phyloP scores from a whole-genome alignment of 176 grass and related monocot genomes.

The Typha latifolia region DNA sequence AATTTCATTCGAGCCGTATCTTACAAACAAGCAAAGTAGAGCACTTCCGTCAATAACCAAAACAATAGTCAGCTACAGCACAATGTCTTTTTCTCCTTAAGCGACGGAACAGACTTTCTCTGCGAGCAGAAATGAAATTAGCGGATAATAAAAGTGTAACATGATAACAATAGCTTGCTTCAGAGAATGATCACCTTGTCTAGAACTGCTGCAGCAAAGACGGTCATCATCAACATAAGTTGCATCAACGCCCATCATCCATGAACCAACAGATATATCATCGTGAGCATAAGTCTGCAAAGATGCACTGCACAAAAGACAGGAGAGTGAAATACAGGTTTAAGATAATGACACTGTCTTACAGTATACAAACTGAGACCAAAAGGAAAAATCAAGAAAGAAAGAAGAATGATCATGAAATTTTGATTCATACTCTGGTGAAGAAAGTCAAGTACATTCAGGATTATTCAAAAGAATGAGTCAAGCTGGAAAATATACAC shows the following conservation, averaged over 20 bases:
- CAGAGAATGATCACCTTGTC: conserved; percentile 48
- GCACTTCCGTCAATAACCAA: not conserved
- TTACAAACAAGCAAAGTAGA: no score
- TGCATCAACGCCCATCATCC: conserved; percentile 95
- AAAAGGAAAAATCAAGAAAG: not conserved
- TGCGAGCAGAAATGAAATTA: conserved; percentile 11
- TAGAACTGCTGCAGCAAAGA: conserved; percentile 72
- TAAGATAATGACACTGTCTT: not conserved
- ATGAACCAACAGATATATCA: conserved; percentile 84
- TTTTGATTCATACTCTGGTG: not conserved
- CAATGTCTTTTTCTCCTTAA: conserved; percentile 9
- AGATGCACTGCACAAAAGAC: conserved; percentile 43
- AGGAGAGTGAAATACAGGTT: not conserved
- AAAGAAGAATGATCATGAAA: not conserved
- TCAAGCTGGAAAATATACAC: no score
- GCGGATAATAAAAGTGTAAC: not conserved
- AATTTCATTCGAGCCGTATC: not conserved
- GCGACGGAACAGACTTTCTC: conserved; percentile 47
- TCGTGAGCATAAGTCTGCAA: conserved; percentile 80
- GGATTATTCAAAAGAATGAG: not conserved
- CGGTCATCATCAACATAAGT: conserved; percentile 80
- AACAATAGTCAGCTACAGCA: not conserved
- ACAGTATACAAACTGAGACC: not conserved
- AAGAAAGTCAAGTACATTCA: not conserved
- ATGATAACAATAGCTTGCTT: not conserved